Evolutionary conservation across 2,329 filamentous ascomycete genomes (phyloP).

Genomic region (Cladosporium oxysporum): DNA sequence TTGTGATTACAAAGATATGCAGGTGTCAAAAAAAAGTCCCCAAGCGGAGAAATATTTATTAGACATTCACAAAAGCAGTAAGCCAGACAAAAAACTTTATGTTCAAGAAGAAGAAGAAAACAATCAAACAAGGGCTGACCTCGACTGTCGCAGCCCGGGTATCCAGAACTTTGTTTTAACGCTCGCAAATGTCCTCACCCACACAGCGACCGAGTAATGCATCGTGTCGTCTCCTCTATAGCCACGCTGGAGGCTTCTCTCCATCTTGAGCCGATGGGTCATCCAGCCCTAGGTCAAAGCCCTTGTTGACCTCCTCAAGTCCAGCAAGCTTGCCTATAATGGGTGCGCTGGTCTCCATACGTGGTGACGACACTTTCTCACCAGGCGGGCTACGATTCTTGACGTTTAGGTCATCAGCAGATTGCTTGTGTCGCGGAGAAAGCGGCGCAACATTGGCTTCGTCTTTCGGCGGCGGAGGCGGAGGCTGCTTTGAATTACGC

Average conservation of each 20-base stretch:
- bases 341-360: background rate
- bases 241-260: constrained; percentile 9
- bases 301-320: background rate
- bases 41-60: background rate
- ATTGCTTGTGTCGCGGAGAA: background rate
- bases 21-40: background rate
- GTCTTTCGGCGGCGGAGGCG: constrained; percentile 15
- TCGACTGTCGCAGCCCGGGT: constrained; percentile 3
- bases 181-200: background rate
- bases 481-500: constrained; percentile 9
- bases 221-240: background rate
- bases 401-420: background rate
- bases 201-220: no score
- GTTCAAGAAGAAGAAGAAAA: background rate
- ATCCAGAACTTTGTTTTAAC: background rate
- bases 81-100: background rate
- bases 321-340: constrained; percentile 11
- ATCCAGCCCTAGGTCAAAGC: constrained; percentile 10
- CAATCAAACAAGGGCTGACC: background rate
- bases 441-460: background rate
- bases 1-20: background rate
- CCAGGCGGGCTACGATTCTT: background rate
- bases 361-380: background rate
- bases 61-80: background rate
- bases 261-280: background rate